A percentile compares a stretch with the other conserved stretches of the same genome.
Conservation (phyloP, 805 yeast species). For the Metschnikowia vanudenii region DNA sequence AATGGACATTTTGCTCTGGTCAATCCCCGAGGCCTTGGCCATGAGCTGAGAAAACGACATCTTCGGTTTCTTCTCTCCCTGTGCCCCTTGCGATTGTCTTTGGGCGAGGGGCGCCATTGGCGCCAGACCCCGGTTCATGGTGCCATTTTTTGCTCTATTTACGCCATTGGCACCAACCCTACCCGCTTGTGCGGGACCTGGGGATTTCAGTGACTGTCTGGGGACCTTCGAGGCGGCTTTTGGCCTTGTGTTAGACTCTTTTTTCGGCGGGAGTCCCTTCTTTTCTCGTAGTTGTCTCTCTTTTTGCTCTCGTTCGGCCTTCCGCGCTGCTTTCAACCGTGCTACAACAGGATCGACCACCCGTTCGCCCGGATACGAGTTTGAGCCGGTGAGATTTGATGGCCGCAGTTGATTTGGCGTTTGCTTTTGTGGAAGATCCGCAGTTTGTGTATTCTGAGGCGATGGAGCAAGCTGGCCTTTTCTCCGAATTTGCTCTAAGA, state of each 20-base stretch:
- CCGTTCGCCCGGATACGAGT: slow-evolving; percentile 15
- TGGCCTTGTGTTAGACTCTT: slow-evolving; percentile 6
- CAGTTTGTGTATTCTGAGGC: not conserved
- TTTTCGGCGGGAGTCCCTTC: slow-evolving; percentile 32
- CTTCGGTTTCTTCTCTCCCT: slow-evolving; percentile 27
- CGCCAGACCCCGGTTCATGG: not conserved
- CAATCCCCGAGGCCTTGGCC: slow-evolving; percentile 64
- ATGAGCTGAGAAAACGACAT: slow-evolving; percentile 64
- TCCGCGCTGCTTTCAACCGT: slow-evolving; percentile 63
- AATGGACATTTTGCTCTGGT: slow-evolving; percentile 42
- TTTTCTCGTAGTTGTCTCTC: slow-evolving; percentile 33
- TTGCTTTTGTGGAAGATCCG: not conserved
- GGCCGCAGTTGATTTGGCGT: not conserved
- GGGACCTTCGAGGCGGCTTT: not conserved
- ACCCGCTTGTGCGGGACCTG: too few relatives aligned
- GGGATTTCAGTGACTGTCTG: too few relatives aligned
- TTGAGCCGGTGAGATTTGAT: not conserved
- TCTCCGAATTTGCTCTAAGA: slow-evolving; percentile 31
- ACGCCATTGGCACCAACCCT: not conserved
- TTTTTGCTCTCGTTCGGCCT: slow-evolving; percentile 49
- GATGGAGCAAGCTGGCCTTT: slow-evolving; percentile 16
- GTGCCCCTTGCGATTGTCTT: not conserved
- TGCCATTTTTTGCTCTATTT: slow-evolving; percentile 1
- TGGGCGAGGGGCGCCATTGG: not conserved
- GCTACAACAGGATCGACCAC: slow-evolving; percentile 69